A percentile compares a stretch with the other conserved stretches of the same genome.
Evolutionary conservation across 2,329 filamentous ascomycete species (phyloP).

Genomic region (Neonectria neomacrospora): DNA sequence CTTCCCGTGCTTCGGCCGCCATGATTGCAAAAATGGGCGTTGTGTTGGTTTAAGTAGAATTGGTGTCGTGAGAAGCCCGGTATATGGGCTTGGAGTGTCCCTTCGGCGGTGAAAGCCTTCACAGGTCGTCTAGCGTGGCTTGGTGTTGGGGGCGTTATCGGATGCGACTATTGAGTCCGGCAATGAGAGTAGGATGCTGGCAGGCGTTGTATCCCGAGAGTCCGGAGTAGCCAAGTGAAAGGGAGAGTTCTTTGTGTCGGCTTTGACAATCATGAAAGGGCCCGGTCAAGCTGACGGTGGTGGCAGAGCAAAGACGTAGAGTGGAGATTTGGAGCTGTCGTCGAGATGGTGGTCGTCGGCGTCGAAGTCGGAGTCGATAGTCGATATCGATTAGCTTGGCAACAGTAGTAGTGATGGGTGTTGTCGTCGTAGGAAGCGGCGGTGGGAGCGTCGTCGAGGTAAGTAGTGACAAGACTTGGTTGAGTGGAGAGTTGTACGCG

Average conservation of each 20-base stretch:
- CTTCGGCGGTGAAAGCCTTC: background rate
- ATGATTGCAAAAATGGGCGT: conserved; percentile 29
- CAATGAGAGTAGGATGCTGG: conserved; percentile 17
- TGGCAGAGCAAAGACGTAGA: conserved; percentile 33
- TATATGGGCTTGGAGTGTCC: background rate
- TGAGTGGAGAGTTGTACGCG: conserved; percentile 17
- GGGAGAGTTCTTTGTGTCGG: conserved; percentile 19
- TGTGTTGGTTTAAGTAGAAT: background rate
- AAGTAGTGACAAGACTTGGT: conserved; percentile 13
- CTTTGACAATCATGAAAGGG: conserved; percentile 32
- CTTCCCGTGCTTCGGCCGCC: conserved; percentile 40
- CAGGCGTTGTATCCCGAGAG: conserved; percentile 17
- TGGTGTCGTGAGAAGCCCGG: background rate
- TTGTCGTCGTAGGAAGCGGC: conserved; percentile 15
- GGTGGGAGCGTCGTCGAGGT: conserved; percentile 25
- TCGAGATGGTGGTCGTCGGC: conserved; percentile 24
- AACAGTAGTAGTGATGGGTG: conserved; percentile 4
- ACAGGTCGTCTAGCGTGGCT: background rate
- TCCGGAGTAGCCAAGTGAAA: conserved; percentile 16
- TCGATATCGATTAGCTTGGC: conserved; percentile 2
- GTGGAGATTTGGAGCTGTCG: conserved; percentile 35
- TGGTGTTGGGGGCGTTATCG: background rate
- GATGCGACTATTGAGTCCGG: conserved; percentile 19
- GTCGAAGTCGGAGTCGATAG: conserved; percentile 10
- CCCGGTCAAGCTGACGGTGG: conserved; percentile 26